Evolutionary conservation across 495 filamentous ascomycete species (phyloP).

Genomic region (Lasiosphaeria miniovina): DNA sequence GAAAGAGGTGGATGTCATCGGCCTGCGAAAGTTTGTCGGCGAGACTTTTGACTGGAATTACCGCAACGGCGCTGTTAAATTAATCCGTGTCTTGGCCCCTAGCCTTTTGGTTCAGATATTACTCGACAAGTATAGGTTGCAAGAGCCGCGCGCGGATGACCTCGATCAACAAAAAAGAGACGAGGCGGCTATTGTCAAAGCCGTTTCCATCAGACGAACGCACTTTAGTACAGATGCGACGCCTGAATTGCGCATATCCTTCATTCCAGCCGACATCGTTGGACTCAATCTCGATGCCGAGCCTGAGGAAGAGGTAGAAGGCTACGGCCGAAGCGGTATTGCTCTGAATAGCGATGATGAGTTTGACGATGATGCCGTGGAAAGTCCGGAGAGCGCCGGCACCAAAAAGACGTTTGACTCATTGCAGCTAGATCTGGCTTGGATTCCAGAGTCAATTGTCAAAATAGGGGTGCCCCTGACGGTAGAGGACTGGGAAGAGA

Average conservation of each 20-base stretch:
- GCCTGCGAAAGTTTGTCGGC: constrained; percentile 67
- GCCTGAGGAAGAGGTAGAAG: constrained; percentile 53
- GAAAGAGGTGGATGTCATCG: constrained; percentile 59
- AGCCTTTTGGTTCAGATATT: constrained; percentile 69
- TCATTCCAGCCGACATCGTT: constrained; percentile 72
- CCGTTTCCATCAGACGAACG: constrained; percentile 61
- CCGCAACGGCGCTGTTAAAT: constrained; percentile 74
- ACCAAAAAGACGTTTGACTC: constrained; percentile 59
- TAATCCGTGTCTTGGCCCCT: constrained; percentile 77
- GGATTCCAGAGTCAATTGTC: constrained; percentile 72
- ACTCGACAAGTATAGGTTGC: constrained; percentile 34
- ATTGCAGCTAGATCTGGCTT: constrained; percentile 66
- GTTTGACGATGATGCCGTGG: constrained; percentile 52
- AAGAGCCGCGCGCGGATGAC: constrained; percentile 30
- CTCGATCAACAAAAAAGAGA: constrained; percentile 40
- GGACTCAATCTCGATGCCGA: constrained; percentile 69
- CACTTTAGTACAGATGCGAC: constrained; percentile 73
- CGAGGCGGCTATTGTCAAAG: constrained; percentile 52
- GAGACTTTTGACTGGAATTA: constrained; percentile 86
- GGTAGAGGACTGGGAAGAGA: constrained; percentile 75
- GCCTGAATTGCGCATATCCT: constrained; percentile 74
- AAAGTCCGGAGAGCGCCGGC: constrained; percentile 32
- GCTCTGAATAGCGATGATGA: constrained; percentile 54
- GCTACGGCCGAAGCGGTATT: constrained; percentile 46
- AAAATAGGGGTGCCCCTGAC: constrained; percentile 67